Conservation (phyloP, 768 basidiomycete genomes). For the Serendipita vermifera region DNA sequence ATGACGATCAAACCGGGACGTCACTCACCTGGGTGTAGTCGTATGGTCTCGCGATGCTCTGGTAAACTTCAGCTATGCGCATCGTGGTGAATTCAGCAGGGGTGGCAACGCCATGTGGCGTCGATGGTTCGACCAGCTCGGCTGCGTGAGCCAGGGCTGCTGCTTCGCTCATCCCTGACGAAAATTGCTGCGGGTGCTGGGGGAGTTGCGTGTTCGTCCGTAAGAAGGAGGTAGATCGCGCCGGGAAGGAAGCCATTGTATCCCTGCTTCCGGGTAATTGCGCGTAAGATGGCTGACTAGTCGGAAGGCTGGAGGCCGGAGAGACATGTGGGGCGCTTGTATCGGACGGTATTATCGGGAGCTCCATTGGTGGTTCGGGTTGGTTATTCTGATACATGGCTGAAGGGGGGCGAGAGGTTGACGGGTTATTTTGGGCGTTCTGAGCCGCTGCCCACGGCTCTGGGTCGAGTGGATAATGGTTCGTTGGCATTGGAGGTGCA, state of each 20-base stretch:
- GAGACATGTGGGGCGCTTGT: too few relatives aligned
- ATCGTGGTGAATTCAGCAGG: neutral
- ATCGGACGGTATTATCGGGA: neutral
- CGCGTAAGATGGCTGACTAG: too few relatives aligned
- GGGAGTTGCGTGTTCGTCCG: neutral
- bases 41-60: slow-evolving; percentile 59
- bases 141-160: too few relatives aligned
- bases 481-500: too few relatives aligned
- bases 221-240: neutral
- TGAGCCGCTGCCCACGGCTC: neutral
- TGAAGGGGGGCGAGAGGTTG: neutral
- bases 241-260: neutral
- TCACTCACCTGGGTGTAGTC: slow-evolving; percentile 51
- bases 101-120: slow-evolving; percentile 1
- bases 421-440: neutral
- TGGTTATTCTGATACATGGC: neutral
- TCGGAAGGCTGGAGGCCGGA: too few relatives aligned
- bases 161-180: neutral
- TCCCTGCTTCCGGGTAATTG: neutral
- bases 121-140: neutral
- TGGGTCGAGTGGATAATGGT: too few relatives aligned
- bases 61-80: slow-evolving; percentile 34
- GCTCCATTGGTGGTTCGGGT: slow-evolving; percentile 2
- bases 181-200: neutral
- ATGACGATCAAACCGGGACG: too few relatives aligned